Base-by-base conservation (phyloP, 768 basidiomycete species). In the Symmetrospora coprosmae region DNA sequence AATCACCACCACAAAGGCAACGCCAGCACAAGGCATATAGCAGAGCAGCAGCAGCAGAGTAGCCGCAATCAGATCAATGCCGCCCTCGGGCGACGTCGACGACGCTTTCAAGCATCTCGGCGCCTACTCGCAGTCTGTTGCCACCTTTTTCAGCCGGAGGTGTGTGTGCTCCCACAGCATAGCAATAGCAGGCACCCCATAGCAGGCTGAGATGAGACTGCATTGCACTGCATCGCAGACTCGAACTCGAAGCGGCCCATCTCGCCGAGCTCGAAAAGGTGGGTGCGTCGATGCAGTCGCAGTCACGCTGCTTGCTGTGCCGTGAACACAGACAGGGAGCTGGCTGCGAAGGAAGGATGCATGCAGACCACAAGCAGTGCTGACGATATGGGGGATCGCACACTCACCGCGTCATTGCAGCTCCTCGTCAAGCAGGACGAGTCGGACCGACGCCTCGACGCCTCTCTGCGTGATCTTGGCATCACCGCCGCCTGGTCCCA, bases 171-270 rank as follows among this genome's bases (percentile, higher is more conserved):
- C 8, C 6, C 34, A 14, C 8, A n/a, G 9, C 25, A n/a, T n/a
- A n/a, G n/a, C n/a, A n/a, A n/a, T n/a, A n/a, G n/a, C n/a, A n/a
- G n/a, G n/a, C n/a, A n/a, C n/a, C n/a, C n/a, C n/a, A n/a, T n/a
- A n/a, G n/a, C n/a, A n/a, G n/a, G n/a, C n/a, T n/a, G n/a, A n/a
- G n/a, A n/a, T n/a, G n/a, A n/a, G n/a, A n/a, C n/a, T n/a, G n/a
- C n/a, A n/a, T n/a, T n/a, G n/a, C n/a, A n/a, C n/a, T n/a, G n/a
- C n/a, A n/a, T n/a, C n/a, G 30, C 63, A 68, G 67, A 37, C 59
- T 60, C 2, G 68, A 69, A 28, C 34, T 69, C n/a, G 68, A 69
- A 43, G 27, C 40, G 25, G 51, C 60, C 30, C 66, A 66, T 21
- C 62, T 47, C 0, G 66, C 66, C 1, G 21, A 43, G 9, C 63